These are phyloP conservation scores for Saccharomyces hybrid DNA, from an alignment of 1,139 yeast genomes.

Conservation along the genomic window DNA sequence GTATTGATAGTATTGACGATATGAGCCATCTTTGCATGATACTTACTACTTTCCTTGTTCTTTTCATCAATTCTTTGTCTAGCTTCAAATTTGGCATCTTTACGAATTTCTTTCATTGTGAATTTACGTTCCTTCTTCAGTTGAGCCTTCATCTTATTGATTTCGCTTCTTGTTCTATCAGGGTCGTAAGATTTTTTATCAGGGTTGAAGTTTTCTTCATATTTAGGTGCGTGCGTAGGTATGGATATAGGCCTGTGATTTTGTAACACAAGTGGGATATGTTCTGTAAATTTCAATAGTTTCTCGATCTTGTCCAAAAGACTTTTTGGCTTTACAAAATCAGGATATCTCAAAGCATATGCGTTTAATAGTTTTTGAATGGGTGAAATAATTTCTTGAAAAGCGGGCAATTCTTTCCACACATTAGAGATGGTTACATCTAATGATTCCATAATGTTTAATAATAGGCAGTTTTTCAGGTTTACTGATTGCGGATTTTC, in stretches of 20 bases:
- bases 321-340: constrained; percentile 20
- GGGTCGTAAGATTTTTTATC: constrained; percentile 88
- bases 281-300: constrained; percentile 45
- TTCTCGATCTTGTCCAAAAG: constrained; percentile 41
- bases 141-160: constrained; percentile 72
- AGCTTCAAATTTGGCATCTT: constrained; percentile 79
- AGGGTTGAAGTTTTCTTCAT: constrained; percentile 93
- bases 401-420: constrained; percentile 62
- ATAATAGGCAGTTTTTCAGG: constrained; percentile 32
- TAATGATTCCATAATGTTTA: constrained; percentile 26
- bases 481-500: constrained; percentile 10
- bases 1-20: constrained; percentile 82
- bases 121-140: constrained; percentile 87
- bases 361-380: constrained; percentile 23
- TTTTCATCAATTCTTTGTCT: constrained; percentile 76
- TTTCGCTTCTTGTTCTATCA: constrained; percentile 72
- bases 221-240: constrained; percentile 80
- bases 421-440: constrained; percentile 23
- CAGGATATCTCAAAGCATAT: constrained; percentile 18
- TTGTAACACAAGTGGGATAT: constrained; percentile 73
- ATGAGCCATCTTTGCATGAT: constrained; percentile 83
- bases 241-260: constrained; percentile 81
- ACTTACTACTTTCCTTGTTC: constrained; percentile 64
- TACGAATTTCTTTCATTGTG: constrained; percentile 82
- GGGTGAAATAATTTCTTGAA: constrained; percentile 41